Base-by-base conservation (phyloP, 2,329 filamentous ascomycete genomes). In the Trichoderma endophyticum region DNA sequence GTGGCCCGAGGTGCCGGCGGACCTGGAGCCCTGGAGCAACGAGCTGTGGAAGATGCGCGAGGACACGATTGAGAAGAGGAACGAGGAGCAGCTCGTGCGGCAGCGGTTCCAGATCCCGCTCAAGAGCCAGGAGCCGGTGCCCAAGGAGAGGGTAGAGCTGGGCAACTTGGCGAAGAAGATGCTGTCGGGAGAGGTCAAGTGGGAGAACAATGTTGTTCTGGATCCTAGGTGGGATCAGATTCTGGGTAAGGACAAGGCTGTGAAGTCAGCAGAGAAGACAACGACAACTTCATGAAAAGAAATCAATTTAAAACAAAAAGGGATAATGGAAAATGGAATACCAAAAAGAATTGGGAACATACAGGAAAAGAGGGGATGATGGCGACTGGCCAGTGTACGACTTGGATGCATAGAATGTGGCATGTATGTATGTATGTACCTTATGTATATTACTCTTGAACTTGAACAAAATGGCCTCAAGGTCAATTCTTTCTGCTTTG, bases 1-100 rank as follows among this genome's bases (percentile, higher is more conserved):
- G 71, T 98, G 93, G 92, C 96, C 96, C 1, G 87, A 90, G 75
- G 81, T 85, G 75, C 92, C 93, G 5, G 82, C 85, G 75, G 87
- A 92, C 79, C 84, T 88, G 73, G 80, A 85, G 71, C 82, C 85
- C 80, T 94, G 91, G 91, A 90, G 90, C 80, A 85, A 90, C 75
- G 82, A 86, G n/a, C 82, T 89, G 70, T 89, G 84, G 80, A 84
- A 86, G 78, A 84, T 85, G 76, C 83, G 87, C 32, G 82, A 86
- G 72, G 81, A 88, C 73, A 82, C 84, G 70, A 81, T 84, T 75
- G 76, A 84, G 48, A 79, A 85, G 74, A 78, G 82, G 66, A 79
- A 83, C 68, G 73, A 81, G 60, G 76, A 78, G 75, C 76, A 81
- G 72, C 74, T 82, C 43, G 73, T 77, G 71, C 73, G 78, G 72